Conservation (phyloP, 2,329 filamentous ascomycete species). For the Colletotrichum neosansevieriae region DNA sequence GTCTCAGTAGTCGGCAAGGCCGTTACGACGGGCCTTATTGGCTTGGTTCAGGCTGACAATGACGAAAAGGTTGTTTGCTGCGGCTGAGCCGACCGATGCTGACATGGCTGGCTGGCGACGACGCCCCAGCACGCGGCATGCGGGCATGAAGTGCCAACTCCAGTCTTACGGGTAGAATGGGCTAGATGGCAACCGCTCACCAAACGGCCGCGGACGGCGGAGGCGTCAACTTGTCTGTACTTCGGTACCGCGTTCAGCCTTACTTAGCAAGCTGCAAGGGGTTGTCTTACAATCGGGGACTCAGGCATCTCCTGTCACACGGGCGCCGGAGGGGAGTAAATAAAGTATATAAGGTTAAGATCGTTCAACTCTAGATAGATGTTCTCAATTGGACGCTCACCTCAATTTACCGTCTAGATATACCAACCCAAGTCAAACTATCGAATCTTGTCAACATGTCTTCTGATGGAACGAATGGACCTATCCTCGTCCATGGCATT, state of each 20-base stretch:
- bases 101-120: slow-evolving; percentile 17
- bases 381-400: not conserved
- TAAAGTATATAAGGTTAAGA: not conserved
- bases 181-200: not conserved
- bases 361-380: not conserved
- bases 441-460: slow-evolving; percentile 12
- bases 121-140: slow-evolving; percentile 4
- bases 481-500: slow-evolving; percentile 22
- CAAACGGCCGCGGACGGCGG: not conserved
- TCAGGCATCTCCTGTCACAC: not conserved
- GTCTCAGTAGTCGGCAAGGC: slow-evolving; percentile 3
- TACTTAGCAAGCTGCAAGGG: slow-evolving; percentile 8
- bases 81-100: slow-evolving; percentile 20
- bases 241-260: not conserved
- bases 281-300: not conserved
- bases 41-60: slow-evolving; percentile 2
- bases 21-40: not conserved
- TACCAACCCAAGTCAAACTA: not conserved
- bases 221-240: not conserved
- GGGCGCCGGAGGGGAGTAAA: too few species aligned
- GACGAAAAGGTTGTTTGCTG: slow-evolving; percentile 1
- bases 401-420: not conserved
- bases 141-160: not conserved
- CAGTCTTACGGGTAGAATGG: not conserved
- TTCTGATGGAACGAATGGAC: slow-evolving; percentile 29